Conservation (phyloP, 2,329 filamentous ascomycete species). For the Nothopassalora personata region DNA sequence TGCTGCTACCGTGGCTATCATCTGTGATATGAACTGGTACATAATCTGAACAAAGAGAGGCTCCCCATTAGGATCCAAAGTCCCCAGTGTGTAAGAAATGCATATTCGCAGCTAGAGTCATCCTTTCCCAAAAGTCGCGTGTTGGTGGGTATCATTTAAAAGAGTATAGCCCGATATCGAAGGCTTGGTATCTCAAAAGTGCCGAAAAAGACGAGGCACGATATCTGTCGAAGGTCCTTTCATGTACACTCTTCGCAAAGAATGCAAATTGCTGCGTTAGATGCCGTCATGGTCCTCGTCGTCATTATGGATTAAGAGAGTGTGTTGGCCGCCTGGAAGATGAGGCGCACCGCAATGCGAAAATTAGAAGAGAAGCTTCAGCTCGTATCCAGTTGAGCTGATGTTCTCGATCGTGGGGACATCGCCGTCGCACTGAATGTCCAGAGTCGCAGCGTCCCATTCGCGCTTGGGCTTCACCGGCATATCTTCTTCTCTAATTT, state of each 20-base stretch:
- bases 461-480: constrained; percentile 44
- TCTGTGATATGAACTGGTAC: background rate
- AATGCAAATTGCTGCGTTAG: background rate
- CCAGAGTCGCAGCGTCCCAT: constrained; percentile 46
- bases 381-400: constrained; percentile 44
- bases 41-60: background rate
- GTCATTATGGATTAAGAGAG: constrained; percentile 17
- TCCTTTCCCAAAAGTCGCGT: constrained; percentile 8
- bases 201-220: constrained; percentile 11
- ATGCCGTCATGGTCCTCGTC: constrained; percentile 16
- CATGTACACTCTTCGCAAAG: constrained; percentile 18
- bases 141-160: constrained; percentile 14
- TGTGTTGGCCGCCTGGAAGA: constrained; percentile 6
- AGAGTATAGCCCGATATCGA: constrained; percentile 22
- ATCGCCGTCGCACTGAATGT: constrained; percentile 45
- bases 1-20: constrained; percentile 5
- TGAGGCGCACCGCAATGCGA: constrained; percentile 2
- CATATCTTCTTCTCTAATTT: constrained; percentile 47
- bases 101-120: constrained; percentile 1
- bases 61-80: background rate
- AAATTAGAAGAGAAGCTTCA: constrained; percentile 44
- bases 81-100: background rate
- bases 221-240: constrained; percentile 15
- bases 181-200: constrained; percentile 23
- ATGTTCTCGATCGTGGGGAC: constrained; percentile 40